These are phyloP conservation scores for Saccharomycopsis sp. DNA, from an alignment of 805 yeast genomes.

Conservation along the genomic window DNA sequence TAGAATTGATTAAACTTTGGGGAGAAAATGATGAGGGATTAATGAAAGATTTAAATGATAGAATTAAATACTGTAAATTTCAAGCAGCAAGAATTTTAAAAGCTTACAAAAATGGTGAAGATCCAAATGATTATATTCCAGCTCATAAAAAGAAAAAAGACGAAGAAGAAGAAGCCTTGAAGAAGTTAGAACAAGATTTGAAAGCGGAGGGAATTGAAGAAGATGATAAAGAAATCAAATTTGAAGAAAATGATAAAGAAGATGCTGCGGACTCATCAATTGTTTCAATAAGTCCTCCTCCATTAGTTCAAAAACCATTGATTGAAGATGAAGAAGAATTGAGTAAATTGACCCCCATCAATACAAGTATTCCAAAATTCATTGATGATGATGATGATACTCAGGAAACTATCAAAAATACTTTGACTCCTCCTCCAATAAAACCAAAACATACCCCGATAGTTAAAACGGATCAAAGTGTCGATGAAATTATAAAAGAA, in stretches of 20 bases:
- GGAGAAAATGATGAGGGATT: conserved; percentile 19
- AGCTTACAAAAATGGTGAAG: conserved; percentile 36
- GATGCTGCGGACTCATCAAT: too few species aligned
- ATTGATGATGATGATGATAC: background rate
- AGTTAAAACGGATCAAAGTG: conserved; percentile 21
- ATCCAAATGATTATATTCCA: conserved; percentile 47
- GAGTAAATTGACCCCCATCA: too few species aligned
- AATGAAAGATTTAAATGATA: conserved; percentile 21
- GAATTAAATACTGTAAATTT: conserved; percentile 51
- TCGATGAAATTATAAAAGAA: conserved; percentile 40
- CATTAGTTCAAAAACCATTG: background rate
- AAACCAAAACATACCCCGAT: too few species aligned
- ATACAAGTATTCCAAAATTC: too few species aligned
- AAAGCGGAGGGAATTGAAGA: background rate
- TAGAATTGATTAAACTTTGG: conserved; percentile 40
- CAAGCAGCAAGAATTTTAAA: conserved; percentile 50
- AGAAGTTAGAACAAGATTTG: conserved; percentile 4
- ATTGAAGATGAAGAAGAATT: background rate
- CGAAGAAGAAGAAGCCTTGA: conserved; percentile 6
- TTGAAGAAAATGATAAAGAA: background rate
- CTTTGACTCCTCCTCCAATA: too few species aligned
- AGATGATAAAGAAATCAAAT: background rate
- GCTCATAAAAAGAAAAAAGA: conserved; percentile 8
- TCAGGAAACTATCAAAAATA: background rate
- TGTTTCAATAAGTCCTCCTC: background rate